Percentiles rank a stretch among this genome's conserved stretches.
Evolutionary conservation across 352 stramenopile species (phyloP).

Genomic region (Albugo candida): DNA sequence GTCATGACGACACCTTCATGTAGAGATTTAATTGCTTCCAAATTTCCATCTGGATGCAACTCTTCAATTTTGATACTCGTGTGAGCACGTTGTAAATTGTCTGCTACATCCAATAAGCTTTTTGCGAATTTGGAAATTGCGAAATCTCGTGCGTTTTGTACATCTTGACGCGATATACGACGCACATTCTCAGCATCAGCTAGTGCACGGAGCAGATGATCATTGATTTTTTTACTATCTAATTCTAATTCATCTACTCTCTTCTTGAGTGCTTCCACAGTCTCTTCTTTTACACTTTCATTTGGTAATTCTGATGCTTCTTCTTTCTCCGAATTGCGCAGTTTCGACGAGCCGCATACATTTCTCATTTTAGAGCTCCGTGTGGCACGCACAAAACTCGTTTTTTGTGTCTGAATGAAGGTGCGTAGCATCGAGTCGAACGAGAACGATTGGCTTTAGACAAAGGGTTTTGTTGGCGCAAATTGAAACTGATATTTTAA

Average conservation of each 20-base stretch:
- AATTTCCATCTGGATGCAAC: constrained; percentile 41
- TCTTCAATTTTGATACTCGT: constrained; percentile 66
- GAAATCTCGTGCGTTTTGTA: constrained; percentile 86
- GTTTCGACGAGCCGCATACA: constrained; percentile 18
- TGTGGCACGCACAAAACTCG: background rate
- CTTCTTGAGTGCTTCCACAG: constrained; percentile 27
- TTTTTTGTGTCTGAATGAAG: too few species aligned
- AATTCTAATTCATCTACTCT: constrained; percentile 48
- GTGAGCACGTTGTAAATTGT: constrained; percentile 93
- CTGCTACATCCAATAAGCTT: constrained; percentile 90
- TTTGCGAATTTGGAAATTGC: constrained; percentile 94
- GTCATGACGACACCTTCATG: constrained; percentile 90
- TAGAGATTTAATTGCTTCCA: constrained; percentile 47
- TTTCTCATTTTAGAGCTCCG: constrained; percentile 8
- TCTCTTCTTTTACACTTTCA: constrained; percentile 1
- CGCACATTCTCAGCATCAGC: constrained; percentile 97
- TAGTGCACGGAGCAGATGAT: constrained; percentile 77
- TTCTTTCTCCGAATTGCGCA: constrained; percentile 34
- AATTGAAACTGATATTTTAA: too few species aligned
- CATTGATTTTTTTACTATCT: constrained; percentile 67
- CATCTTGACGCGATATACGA: constrained; percentile 84
- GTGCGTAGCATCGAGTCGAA: too few species aligned
- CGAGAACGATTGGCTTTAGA: too few species aligned
- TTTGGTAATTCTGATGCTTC: background rate
- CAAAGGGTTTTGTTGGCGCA: too few species aligned